These are phyloP conservation scores for Myriosclerotinia curreyana DNA, from an alignment of 2,329 filamentous ascomycete species.

Conservation along the genomic window DNA sequence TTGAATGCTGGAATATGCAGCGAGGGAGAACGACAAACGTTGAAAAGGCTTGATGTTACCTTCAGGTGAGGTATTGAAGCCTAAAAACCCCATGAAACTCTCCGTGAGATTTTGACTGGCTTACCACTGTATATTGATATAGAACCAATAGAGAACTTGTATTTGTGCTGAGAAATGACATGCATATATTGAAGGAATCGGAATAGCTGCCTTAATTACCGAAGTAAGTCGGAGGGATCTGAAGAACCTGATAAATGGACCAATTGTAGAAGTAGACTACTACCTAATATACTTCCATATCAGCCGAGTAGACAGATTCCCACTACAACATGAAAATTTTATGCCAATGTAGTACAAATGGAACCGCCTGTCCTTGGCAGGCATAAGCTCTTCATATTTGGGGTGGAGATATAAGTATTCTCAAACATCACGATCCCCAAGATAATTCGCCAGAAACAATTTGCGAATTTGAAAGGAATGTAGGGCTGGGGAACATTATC, in stretches of 20 bases:
- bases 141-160: not conserved
- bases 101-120: not conserved
- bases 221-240: not conserved
- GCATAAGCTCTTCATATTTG: not conserved
- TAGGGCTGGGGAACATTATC: not conserved
- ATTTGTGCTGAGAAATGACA: not conserved
- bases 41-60: not conserved
- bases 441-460: no score
- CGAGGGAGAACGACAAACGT: not conserved
- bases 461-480: no score
- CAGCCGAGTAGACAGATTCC: not conserved
- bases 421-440: not conserved
- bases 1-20: not conserved
- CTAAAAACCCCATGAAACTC: not conserved
- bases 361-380: not conserved
- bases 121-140: not conserved
- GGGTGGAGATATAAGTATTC: no score
- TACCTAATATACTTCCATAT: not conserved
- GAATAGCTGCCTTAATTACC: not conserved
- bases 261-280: not conserved
- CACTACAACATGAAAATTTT: not conserved
- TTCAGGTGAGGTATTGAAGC: not conserved
- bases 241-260: not conserved
- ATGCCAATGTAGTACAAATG: slow-evolving; percentile 1
- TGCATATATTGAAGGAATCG: slow-evolving; percentile 6